phyloP scores from a whole-genome alignment of 345 rosid genomes.

The Lumnitzera racemosa region DNA sequence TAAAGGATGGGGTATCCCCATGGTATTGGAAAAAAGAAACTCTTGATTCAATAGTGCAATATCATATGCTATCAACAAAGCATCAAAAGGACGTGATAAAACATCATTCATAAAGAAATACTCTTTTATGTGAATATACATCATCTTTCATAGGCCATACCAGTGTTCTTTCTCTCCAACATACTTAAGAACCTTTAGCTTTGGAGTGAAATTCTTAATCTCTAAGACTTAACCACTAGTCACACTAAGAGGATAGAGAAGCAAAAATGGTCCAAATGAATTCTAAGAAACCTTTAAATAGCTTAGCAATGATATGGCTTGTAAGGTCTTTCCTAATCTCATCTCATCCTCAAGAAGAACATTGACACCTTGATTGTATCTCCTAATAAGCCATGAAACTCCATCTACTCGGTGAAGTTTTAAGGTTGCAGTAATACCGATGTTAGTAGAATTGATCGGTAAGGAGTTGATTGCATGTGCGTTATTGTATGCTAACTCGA shows the following conservation, averaged over 20 bases:
- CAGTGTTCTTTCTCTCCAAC: constrained; percentile 71
- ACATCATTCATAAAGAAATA: constrained; percentile 23
- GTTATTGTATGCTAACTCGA: constrained; percentile 9
- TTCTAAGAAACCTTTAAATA: constrained; percentile 52
- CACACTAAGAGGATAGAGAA: constrained; percentile 79
- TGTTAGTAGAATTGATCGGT: constrained; percentile 21
- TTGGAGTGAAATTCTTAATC: constrained; percentile 61
- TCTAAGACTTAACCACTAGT: constrained; percentile 80
- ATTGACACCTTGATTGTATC: constrained; percentile 64
- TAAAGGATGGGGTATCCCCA: constrained; percentile 36
- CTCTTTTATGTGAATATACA: constrained; percentile 37
- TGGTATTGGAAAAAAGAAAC: constrained; percentile 73
- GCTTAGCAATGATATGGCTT: constrained; percentile 70
- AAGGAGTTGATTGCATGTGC: constrained; percentile 7
- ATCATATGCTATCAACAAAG: constrained; percentile 76
- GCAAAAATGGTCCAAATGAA: constrained; percentile 62
- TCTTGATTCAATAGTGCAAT: constrained; percentile 62
- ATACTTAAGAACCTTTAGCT: constrained; percentile 53
- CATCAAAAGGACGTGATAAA: constrained; percentile 52
- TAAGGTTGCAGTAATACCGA: constrained; percentile 53
- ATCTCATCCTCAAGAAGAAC: constrained; percentile 64
- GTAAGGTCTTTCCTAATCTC: constrained; percentile 91
- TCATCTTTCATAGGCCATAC: constrained; percentile 35
- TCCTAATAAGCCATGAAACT: constrained; percentile 66
- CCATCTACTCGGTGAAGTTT: constrained; percentile 83